phyloP scores from a whole-genome alignment of 176 grass and related monocot species.

The Dendrocalamus sinicus region DNA sequence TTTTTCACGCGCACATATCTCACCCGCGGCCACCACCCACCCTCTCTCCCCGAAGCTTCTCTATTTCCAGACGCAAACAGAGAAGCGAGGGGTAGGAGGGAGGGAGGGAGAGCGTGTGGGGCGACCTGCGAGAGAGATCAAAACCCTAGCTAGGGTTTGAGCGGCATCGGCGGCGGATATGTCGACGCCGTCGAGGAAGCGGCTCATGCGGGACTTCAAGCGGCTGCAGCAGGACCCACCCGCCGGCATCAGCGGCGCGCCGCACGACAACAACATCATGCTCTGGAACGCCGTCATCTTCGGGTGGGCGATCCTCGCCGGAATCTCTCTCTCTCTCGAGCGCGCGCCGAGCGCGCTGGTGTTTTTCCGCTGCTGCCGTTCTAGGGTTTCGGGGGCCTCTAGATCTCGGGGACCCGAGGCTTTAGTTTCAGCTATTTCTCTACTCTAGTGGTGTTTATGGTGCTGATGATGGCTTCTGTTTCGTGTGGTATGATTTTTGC shows the following conservation, averaged over 20 bases:
- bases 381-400: conserved; percentile 23
- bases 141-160: conserved; percentile 49
- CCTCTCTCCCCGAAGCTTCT: conserved; percentile 26
- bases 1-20: conserved; percentile 7
- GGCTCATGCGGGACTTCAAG: conserved; percentile 98
- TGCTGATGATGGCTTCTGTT: conserved; percentile 20
- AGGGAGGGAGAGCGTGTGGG: neutral
- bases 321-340: neutral
- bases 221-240: conserved; percentile 96
- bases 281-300: conserved; percentile 99
- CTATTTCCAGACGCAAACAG: conserved; percentile 35
- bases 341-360: no score
- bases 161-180: conserved; percentile 45
- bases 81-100: neutral
- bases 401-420: conserved; percentile 33
- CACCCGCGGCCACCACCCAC: neutral
- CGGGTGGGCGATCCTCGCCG: conserved; percentile 50
- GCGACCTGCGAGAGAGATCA: neutral
- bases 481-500: conserved; percentile 39
- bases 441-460: neutral
- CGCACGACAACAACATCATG: conserved; percentile 98
- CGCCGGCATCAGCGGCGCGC: conserved; percentile 91
- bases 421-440: conserved; percentile 1
- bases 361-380: neutral
- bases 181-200: conserved; percentile 99